A percentile compares a stretch with the other conserved stretches of the same genome.
phyloP scores from a whole-genome alignment of 140 eudicot species.

The Senecio squalidus region DNA sequence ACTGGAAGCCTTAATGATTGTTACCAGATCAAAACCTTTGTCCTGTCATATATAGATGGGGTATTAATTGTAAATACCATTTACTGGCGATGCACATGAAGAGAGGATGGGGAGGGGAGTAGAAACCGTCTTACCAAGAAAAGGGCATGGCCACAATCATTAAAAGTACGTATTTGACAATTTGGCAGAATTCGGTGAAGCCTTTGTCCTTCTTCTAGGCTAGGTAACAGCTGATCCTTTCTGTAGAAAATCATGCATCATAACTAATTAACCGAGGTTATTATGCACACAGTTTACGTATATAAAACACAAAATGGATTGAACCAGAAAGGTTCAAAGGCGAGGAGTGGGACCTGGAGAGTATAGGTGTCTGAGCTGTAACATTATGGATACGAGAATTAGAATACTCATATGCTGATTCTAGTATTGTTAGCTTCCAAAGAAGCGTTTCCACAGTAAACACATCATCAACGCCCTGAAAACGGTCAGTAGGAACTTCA shows the following conservation, averaged over 20 bases:
- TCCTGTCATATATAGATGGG: not conserved
- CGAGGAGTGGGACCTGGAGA: too few species aligned
- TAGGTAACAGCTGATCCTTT: constrained; percentile 13
- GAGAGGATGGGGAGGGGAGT: not conserved
- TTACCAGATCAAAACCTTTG: constrained; percentile 26
- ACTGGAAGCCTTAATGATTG: constrained; percentile 39
- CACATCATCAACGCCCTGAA: constrained; percentile 40
- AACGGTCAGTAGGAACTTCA: not conserved
- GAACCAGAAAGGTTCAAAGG: too few species aligned
- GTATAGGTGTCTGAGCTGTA: too few species aligned
- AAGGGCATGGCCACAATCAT: constrained; percentile 7
- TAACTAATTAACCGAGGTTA: too few species aligned
- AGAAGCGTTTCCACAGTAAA: constrained; percentile 30
- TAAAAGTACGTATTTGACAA: constrained; percentile 28
- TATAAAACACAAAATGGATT: not conserved
- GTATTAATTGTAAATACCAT: not conserved
- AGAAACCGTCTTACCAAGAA: constrained; percentile 8
- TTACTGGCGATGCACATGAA: too few species aligned
- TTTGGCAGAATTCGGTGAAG: constrained; percentile 30
- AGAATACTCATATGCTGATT: constrained; percentile 37
- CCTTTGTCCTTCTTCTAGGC: constrained; percentile 17
- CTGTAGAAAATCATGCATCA: not conserved
- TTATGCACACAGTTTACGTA: not conserved
- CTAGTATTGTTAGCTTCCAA: constrained; percentile 53
- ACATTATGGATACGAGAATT: constrained; percentile 57